Evolutionary conservation across 495 filamentous ascomycete genomes (phyloP).

Genomic region (Hypoxylon lienhwacheense): DNA sequence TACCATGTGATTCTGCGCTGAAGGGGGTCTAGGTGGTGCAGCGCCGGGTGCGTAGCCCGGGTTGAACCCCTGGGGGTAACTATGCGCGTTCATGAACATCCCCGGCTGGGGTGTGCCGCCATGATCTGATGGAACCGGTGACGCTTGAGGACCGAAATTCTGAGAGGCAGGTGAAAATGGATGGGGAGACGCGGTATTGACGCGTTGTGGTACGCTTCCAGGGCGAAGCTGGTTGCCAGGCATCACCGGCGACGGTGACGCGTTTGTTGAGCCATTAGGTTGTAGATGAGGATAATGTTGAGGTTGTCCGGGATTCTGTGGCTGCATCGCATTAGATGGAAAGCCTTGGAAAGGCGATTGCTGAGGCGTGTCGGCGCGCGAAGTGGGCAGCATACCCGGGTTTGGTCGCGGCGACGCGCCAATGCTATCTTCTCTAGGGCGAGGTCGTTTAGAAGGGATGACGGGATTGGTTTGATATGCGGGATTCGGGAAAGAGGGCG

Average conservation of each 20-base stretch:
- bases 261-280: conserved; percentile 75
- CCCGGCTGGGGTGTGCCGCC: conserved; percentile 72
- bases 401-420: conserved; percentile 78
- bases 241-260: conserved; percentile 85
- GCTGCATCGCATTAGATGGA: conserved; percentile 60
- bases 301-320: conserved; percentile 60
- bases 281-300: conserved; percentile 81
- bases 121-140: conserved; percentile 77
- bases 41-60: conserved; percentile 57
- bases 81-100: conserved; percentile 61
- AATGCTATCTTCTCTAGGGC: conserved; percentile 80
- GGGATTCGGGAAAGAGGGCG: conserved; percentile 69
- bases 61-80: conserved; percentile 61
- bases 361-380: conserved; percentile 90
- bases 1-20: conserved; percentile 50
- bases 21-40: conserved; percentile 53
- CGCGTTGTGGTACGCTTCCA: conserved; percentile 69
- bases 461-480: conserved; percentile 78
- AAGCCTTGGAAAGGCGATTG: conserved; percentile 64
- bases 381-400: conserved; percentile 71
- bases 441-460: conserved; percentile 83
- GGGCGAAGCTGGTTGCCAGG: conserved; percentile 67
- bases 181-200: conserved; percentile 88
- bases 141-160: conserved; percentile 73
- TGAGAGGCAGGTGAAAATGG: conserved; percentile 83